A percentile compares a stretch with the other conserved stretches of the same genome.
Conservation (phyloP, 1,284 basidiomycete genomes). For the Salmacisia buchloeana region DNA sequence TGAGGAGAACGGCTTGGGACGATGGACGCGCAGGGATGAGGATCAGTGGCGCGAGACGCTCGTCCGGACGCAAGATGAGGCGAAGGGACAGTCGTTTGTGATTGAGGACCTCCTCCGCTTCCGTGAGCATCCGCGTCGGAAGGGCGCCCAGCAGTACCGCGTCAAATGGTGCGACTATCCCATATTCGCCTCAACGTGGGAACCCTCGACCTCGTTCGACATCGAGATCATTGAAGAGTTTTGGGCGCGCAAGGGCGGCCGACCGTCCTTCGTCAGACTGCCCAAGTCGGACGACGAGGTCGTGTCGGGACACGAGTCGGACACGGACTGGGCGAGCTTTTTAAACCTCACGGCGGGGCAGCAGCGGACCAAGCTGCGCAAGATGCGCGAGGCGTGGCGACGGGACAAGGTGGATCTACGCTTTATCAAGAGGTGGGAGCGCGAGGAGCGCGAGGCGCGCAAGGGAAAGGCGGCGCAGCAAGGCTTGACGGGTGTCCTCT, state of each 20-base stretch:
- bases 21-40: not conserved
- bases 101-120: slow-evolving; percentile 3
- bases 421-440: slow-evolving; percentile 4
- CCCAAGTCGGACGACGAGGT: not conserved
- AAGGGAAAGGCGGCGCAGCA: too few species aligned
- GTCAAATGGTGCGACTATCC: not conserved
- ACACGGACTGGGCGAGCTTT: slow-evolving; percentile 6
- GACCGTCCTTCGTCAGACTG: not conserved
- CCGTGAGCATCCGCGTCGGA: not conserved
- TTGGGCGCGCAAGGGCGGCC: not conserved
- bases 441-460: not conserved
- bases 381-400: not conserved
- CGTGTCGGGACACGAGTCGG: not conserved
- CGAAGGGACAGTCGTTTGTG: not conserved
- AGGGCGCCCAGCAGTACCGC: not conserved
- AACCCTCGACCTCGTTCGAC: not conserved
- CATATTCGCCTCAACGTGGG: slow-evolving; percentile 5
- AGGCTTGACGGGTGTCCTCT: not conserved
- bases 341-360: not conserved
- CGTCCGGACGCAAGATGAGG: not conserved
- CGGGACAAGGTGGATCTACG: not conserved
- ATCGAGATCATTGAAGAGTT: not conserved
- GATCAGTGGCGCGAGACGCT: not conserved
- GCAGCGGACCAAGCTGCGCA: not conserved
- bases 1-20: not conserved